Percentiles rank a stretch among this genome's conserved stretches.
phyloP scores from a whole-genome alignment of 352 stramenopile genomes.

The Phytopythium aichiense region DNA sequence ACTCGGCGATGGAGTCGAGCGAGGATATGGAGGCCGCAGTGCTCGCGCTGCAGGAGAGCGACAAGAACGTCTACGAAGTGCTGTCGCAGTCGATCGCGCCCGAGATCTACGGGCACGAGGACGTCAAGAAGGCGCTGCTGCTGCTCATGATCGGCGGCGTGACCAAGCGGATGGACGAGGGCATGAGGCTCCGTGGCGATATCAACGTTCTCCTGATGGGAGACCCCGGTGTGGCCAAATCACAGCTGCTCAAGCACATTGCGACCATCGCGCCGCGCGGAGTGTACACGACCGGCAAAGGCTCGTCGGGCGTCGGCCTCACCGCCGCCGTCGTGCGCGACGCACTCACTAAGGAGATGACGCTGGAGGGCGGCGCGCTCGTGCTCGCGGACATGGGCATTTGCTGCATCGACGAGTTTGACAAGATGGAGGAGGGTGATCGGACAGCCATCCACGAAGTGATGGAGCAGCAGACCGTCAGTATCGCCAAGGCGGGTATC shows the following conservation, averaged over 20 bases:
- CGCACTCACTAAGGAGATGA: slow-evolving; percentile 92
- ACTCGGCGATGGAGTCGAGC: slow-evolving; percentile 90
- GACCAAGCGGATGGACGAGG: slow-evolving; percentile 87
- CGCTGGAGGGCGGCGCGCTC: slow-evolving; percentile 92
- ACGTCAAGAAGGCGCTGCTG: slow-evolving; percentile 99
- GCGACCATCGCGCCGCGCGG: slow-evolving; percentile 93
- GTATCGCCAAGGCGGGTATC: slow-evolving; percentile 99
- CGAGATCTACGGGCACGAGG: slow-evolving; percentile 99
- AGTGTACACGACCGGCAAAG: slow-evolving; percentile 99
- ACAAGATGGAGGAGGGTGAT: slow-evolving; percentile 98
- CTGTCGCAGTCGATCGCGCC: slow-evolving; percentile 96
- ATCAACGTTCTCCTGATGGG: slow-evolving; percentile 99
- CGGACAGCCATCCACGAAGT: slow-evolving; percentile 99
- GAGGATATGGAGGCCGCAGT: slow-evolving; percentile 82
- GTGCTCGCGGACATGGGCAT: slow-evolving; percentile 98
- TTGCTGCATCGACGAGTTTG: slow-evolving; percentile 99
- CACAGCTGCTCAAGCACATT: slow-evolving; percentile 99
- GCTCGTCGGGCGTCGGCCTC: slow-evolving; percentile 96
- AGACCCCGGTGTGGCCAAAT: slow-evolving; percentile 98
- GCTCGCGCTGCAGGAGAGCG: slow-evolving; percentile 58
- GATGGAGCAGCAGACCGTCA: slow-evolving; percentile 99
- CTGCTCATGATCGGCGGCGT: slow-evolving; percentile 96
- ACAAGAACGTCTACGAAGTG: slow-evolving; percentile 88
- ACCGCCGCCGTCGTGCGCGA: slow-evolving; percentile 98
- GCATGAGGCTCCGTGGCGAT: slow-evolving; percentile 97